These are phyloP conservation scores for Aspergillus sp. DNA, from an alignment of 2,329 filamentous ascomycete species.

Conservation along the genomic window DNA sequence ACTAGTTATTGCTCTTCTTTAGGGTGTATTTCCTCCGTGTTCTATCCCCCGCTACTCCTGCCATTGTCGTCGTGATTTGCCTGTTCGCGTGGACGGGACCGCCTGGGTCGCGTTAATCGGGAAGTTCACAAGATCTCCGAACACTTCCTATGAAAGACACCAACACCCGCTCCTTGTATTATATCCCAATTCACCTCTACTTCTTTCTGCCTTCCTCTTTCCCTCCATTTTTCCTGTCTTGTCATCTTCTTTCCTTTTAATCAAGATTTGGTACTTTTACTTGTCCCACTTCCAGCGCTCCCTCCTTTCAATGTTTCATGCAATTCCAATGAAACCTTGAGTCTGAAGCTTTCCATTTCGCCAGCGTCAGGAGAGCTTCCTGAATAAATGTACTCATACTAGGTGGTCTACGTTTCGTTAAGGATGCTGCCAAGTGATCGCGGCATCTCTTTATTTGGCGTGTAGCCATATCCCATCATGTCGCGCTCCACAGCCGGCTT, in stretches of 20 bases:
- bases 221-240: conserved; percentile 1
- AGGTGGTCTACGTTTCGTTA: conserved; percentile 16
- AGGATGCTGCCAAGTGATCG: conserved; percentile 36
- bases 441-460: conserved; percentile 28
- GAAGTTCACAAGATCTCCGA: background rate
- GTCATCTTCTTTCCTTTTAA: background rate
- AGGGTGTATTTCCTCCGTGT: background rate
- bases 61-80: conserved; percentile 3
- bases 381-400: conserved; percentile 17
- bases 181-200: background rate
- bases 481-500: conserved; percentile 76
- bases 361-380: conserved; percentile 12
- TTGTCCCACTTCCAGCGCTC: background rate
- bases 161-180: background rate
- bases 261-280: background rate
- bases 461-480: conserved; percentile 53
- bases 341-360: conserved; percentile 1
- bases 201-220: background rate
- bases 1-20: too few species aligned
- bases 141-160: background rate
- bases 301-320: background rate
- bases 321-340: background rate
- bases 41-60: conserved; percentile 2
- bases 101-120: conserved; percentile 10
- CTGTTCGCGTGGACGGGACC: conserved; percentile 4